Evolutionary conservation across 495 filamentous ascomycete species (phyloP), one percentile per base, ranked within the genome.

Genomic region (Penicillium argentinense): DNA sequence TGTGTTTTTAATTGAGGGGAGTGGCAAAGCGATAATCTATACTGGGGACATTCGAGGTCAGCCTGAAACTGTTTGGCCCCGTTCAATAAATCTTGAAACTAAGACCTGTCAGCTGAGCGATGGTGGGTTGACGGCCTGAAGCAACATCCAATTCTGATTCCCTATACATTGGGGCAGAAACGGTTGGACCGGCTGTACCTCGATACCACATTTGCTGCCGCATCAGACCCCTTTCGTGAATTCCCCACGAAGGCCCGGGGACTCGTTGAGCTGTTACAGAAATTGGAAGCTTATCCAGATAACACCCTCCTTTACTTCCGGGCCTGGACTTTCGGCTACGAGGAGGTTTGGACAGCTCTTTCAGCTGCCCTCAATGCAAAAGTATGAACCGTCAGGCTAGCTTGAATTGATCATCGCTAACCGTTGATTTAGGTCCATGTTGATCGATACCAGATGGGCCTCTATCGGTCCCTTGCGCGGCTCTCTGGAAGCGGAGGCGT

Each of bases 281-380:
- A 90, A 57, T 72, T 95, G 0, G 57, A 68, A 0, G 54, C 69
- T 9, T 96, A 93, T 64, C 87, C 91, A 0, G 44, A 70, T 8
- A 80, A 91, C 17, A 95, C 89, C 0, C 67, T 83, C 4, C 96
- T 97, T 56, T 87, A 95, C 63, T 79, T 97, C 38, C 77, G 89
- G 38, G 80, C 91, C 2, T 97, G 91, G 92, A 97, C 92, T 1
- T 95, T 93, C 62, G 92, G 92, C 19, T 88, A 89, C 39, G 89
- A 96, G 62, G 88, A 96, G 44, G 89, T 96, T 0, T 97, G 91
- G 91, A 72, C 89, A 44, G 86, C 89, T 3, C 68, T 97, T 9
- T 83, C 89, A 1, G 78, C 82, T 9, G 77, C 80, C 8, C 68
- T 97, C 2, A 63, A 78, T 17, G 82, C 82, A 2, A 81, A 79